Evolutionary conservation across 2,329 filamentous ascomycete genomes (phyloP), one percentile per base, ranked within the genome.

Genomic region (Phaeoacremonium minimum): DNA sequence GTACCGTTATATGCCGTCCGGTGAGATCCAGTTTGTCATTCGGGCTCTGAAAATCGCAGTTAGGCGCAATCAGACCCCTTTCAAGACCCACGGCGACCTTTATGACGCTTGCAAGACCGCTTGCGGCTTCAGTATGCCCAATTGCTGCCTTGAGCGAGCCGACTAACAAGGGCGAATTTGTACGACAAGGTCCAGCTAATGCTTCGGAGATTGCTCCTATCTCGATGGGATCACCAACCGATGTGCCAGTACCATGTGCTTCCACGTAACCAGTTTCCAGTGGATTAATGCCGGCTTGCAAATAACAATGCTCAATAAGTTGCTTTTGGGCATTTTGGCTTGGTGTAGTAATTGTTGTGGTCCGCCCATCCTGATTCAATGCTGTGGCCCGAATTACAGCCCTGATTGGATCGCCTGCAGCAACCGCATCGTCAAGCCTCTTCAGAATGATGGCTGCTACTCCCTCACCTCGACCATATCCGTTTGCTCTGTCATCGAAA

Each of bases 291-390:
- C 56, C 54, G 3, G 50, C 50, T 3, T 44, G 46, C 2, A 31
- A 18, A 38, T 65, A 64, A 6, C 57, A 56, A 3, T 53, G 41
- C 7, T 50, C 46, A 29, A 66, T 64, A 7, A 66, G 43, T 2
- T 35, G 26, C 4, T 47, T 51, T 41, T 67, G 64, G 8, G 61
- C 57, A 15, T 48, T 44, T 2, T 47, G 37, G 19, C 52, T 61
- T 4, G 62, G 57, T 9, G 52, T 43, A 29, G 60, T 60, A 29
- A 63, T 56, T 5, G 52, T 55, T 7, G 40, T 30, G 2, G 55
- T 59, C 18, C 48, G 41, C 6, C 47, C 48, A 31, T 51, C 64
- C 28, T 48, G 45, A 38, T 60, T 60, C 28, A 50, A 32, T 4
- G 42, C 50, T 3, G 50, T 55, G 9, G 42, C 53, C 7, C 50